Percentiles rank a stretch among this genome's conserved stretches.
Conservation (phyloP, 768 basidiomycete genomes). For the Strobilomyces echinocephalus region DNA sequence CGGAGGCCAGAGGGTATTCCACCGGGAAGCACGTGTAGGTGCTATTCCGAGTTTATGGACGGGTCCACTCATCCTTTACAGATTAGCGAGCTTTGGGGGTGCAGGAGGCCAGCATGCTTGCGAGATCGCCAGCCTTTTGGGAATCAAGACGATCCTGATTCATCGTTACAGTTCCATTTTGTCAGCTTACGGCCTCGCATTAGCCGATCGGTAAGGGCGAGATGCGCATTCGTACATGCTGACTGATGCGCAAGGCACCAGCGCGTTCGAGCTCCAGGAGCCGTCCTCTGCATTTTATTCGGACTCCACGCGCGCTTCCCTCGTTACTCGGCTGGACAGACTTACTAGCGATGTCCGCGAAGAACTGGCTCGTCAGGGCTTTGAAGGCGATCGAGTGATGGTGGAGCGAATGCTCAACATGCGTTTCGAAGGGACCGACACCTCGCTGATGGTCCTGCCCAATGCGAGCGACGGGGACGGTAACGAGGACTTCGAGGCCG, state of each 20-base stretch:
- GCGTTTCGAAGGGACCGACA: conserved; percentile 93
- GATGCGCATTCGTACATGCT: background rate
- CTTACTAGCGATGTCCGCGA: conserved; percentile 55
- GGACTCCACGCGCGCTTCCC: conserved; percentile 45
- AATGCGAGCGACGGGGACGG: conserved; percentile 45
- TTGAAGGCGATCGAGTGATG: conserved; percentile 63
- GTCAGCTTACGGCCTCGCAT: conserved; percentile 90
- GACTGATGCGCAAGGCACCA: conserved; percentile 24
- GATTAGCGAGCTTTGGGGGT: conserved; percentile 83
- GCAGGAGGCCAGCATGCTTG: conserved; percentile 91
- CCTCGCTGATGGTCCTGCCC: conserved; percentile 82
- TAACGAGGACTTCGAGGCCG: conserved; percentile 68
- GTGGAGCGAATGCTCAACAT: conserved; percentile 85
- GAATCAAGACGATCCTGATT: conserved; percentile 83
- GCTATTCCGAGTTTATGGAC: background rate
- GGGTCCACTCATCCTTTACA: conserved; percentile 23
- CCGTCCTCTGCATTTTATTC: conserved; percentile 81
- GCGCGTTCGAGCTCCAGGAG: conserved; percentile 85
- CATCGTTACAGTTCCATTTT: conserved; percentile 91
- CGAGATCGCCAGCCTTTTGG: conserved; percentile 82
- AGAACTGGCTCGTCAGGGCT: conserved; percentile 78
- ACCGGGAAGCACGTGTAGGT: conserved; percentile 66
- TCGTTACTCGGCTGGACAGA: conserved; percentile 65
- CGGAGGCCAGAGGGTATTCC: conserved; percentile 84
- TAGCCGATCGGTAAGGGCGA: conserved; percentile 62